phyloP scores from a whole-genome alignment of 2,329 filamentous ascomycete species.

The Seiridium unicorne region DNA sequence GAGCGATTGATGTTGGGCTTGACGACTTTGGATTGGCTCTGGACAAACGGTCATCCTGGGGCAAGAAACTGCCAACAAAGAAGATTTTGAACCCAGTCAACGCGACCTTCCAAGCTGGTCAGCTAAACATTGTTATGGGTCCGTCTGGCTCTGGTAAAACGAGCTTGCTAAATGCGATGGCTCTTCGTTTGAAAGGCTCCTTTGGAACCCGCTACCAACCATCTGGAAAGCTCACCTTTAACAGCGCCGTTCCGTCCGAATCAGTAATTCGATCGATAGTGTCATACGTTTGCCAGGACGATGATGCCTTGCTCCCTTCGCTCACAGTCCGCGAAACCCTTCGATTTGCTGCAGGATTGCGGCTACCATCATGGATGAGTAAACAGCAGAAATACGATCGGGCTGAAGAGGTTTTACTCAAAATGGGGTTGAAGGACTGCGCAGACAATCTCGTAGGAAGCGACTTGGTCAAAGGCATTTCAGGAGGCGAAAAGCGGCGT shows the following conservation, averaged over 20 bases:
- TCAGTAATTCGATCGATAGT: slow-evolving; percentile 70
- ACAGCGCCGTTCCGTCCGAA: slow-evolving; percentile 65
- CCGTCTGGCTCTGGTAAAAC: slow-evolving; percentile 78
- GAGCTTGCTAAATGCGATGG: slow-evolving; percentile 71
- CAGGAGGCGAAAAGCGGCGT: slow-evolving; percentile 74
- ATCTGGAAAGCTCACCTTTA: slow-evolving; percentile 66
- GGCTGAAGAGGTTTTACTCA: slow-evolving; percentile 70
- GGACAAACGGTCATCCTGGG: slow-evolving; percentile 56
- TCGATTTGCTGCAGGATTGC: slow-evolving; percentile 66
- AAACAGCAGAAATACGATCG: slow-evolving; percentile 63
- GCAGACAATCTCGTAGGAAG: slow-evolving; percentile 73
- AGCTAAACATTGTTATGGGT: slow-evolving; percentile 77
- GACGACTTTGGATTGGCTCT: slow-evolving; percentile 63
- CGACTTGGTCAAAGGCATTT: slow-evolving; percentile 74
- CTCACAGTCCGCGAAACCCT: slow-evolving; percentile 76
- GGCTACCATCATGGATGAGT: slow-evolving; percentile 69
- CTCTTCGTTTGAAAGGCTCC: slow-evolving; percentile 62
- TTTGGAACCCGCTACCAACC: slow-evolving; percentile 60
- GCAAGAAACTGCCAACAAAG: slow-evolving; percentile 51
- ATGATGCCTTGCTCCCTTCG: slow-evolving; percentile 71
- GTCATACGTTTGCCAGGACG: slow-evolving; percentile 77
- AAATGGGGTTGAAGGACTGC: slow-evolving; percentile 77
- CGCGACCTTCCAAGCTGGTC: slow-evolving; percentile 64
- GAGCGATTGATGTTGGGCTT: slow-evolving; percentile 64
- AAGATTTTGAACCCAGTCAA: slow-evolving; percentile 67